Base-by-base conservation (phyloP, 2,329 filamentous ascomycete species). In the Nemania serpens region DNA sequence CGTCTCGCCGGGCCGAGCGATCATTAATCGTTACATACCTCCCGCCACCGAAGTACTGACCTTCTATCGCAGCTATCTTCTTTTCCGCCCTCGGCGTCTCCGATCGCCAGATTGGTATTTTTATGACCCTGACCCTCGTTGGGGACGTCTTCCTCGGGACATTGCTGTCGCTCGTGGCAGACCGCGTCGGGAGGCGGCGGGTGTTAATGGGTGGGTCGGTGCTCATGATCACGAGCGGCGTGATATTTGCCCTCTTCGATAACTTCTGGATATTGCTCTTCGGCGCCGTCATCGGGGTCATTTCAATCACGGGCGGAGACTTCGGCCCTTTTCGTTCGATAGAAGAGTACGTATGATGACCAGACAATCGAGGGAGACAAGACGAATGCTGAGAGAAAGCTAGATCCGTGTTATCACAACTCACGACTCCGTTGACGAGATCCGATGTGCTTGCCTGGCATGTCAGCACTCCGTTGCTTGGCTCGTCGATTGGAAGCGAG, bases 371-470 rank as follows among this genome's bases (percentile, higher is more conserved):
- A 5, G 2, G 10, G 36, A 49, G 15, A 46, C 18, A 5, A 25
- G 22, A 12, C 12, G 5, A 15, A 36, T 12, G 48, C 65, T 66
- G 36, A 68, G 48, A 45, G 20, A 43, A 5, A 39, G 9, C 5
- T 43, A 72, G 69, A 62, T 86, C 83, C 0, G 85, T 83, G 36
- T 70, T 89, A 7, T 84, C 85, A 5, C 84, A 88, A 69, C 76
- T 89, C 46, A 88, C 85, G 0, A 79, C 75, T 0, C 78, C 81
- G 0, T 73, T 78, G 33, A 82, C 81, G 0, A 76, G 87, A 48
- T 77, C 84, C 13, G 86, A 89, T 72, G 85, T 90, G n/a, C 77
- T 89, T 60, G 81, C 84, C 9, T 90, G 87, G 87, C 88, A 90
- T 67, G 81, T 88, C 42, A 85, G 82, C 15, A 78, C 76, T 2